Conservation (phyloP, 495 filamentous ascomycete genomes). For the Aspergillus homomorphus region DNA sequence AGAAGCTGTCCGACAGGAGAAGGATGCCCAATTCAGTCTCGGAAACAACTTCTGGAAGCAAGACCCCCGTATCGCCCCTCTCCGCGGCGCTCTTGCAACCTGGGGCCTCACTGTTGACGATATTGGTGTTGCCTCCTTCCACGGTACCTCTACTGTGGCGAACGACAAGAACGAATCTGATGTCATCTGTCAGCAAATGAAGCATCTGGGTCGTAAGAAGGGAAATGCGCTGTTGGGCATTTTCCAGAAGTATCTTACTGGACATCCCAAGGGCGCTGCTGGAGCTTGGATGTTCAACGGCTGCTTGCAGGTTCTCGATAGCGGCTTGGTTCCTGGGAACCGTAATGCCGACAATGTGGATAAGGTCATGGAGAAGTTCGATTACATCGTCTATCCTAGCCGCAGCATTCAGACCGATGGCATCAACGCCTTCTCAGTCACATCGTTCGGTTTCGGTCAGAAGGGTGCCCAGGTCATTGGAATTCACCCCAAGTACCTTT, state of each 20-base stretch:
- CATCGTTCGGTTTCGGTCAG: constrained; percentile 98
- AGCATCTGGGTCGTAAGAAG: constrained; percentile 90
- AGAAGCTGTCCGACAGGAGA: constrained; percentile 85
- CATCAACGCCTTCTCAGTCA: constrained; percentile 96
- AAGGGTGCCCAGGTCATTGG: constrained; percentile 98
- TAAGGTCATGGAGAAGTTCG: constrained; percentile 91
- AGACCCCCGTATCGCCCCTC: constrained; percentile 86
- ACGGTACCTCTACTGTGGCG: constrained; percentile 95
- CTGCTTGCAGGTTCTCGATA: constrained; percentile 89
- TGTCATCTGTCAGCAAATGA: constrained; percentile 94
- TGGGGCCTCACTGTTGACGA: constrained; percentile 99
- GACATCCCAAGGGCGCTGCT: constrained; percentile 98
- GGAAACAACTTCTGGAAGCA: constrained; percentile 99
- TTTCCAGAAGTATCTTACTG: constrained; percentile 99
- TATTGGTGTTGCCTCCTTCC: constrained; percentile 92
- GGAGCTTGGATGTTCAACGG: constrained; percentile 99
- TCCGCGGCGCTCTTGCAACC: constrained; percentile 90
- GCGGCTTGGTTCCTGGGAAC: constrained; percentile 91
- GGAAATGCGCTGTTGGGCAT: constrained; percentile 95
- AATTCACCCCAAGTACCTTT: constrained; percentile 94
- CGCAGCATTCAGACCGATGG: constrained; percentile 96
- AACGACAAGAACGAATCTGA: constrained; percentile 99
- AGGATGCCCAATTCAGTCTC: constrained; percentile 82
- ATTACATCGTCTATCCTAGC: constrained; percentile 96
- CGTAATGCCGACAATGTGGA: constrained; percentile 98